Base-by-base conservation (phyloP, 805 yeast genomes). In the Cyberlindnera subsufficiens region DNA sequence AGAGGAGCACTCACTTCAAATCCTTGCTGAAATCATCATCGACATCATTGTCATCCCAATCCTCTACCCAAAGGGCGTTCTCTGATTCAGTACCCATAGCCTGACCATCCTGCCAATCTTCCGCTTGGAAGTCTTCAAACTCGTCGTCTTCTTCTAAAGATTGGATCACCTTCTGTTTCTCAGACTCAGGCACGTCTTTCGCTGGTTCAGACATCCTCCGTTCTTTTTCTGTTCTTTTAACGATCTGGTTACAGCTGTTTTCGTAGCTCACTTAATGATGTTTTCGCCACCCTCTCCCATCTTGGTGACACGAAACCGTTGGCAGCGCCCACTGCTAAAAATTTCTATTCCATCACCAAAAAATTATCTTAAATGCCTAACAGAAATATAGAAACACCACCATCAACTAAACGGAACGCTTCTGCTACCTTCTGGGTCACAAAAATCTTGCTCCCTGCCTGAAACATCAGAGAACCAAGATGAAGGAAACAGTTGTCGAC, bases 1-100 rank as follows among this genome's bases (percentile, higher is more conserved):
- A 17, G 16, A 18, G n/a, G 29, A 16, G 13, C 14, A 51, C 81
- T 44, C 65, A 70, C 75, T 81, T 80, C 60, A 91, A 72, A 54
- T 76, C 80, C 49, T 73, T 74, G 35, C 93, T 79, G 66, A 91
- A 93, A 51, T 87, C 88, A 57, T 90, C 97, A 46, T 86, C 93
- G 45, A 82, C 86, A 56, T 90, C 96, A 49, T 89, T 96, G 61
- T 91, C 95, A 53, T 86, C 97, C 99, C 99, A 91, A 61, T 88
- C 91, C 64, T 90, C 96, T 54, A 90, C 96, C 97, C 98, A 90
- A 40, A 90, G 75, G 48, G 78, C 74, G 54, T 77, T 65, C 63
- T 75, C 74, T 51, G 76, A 70, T 52, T 71, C 67, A 31, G 73
- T 59, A 47, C 74, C 72, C 50, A 78, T 61, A 43, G 82, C 63